These are phyloP conservation scores for Xerocomus spinulosus DNA, from an alignment of 768 basidiomycete genomes.

Conservation along the genomic window DNA sequence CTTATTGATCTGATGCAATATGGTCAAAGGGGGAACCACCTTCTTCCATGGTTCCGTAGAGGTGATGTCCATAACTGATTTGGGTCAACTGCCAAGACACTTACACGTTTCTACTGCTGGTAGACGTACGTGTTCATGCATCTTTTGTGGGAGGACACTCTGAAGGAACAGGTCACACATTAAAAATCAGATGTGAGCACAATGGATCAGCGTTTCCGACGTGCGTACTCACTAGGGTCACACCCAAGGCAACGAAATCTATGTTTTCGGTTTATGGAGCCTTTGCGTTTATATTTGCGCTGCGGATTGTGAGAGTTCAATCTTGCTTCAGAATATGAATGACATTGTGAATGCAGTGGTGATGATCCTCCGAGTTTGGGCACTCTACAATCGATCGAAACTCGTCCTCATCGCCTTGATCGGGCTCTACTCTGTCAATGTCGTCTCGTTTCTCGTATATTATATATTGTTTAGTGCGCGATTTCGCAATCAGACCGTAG, in stretches of 20 bases:
- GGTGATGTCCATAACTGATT: neutral
- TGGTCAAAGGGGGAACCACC: neutral
- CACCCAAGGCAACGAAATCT: neutral
- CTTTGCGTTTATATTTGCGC: neutral
- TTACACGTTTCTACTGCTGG: neutral
- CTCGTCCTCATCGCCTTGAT: neutral
- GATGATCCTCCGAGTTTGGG: conserved; percentile 2
- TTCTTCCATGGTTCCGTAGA: neutral
- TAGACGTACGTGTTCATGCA: neutral
- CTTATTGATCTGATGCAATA: neutral
- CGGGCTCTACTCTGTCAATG: neutral
- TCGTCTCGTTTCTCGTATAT: neutral
- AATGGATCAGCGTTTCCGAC: neutral
- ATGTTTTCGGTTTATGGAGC: neutral
- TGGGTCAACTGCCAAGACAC: neutral
- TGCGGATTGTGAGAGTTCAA: conserved; percentile 4
- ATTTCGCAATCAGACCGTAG: no score
- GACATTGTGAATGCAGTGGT: neutral
- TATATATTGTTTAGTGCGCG: no score
- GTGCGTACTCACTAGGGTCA: neutral
- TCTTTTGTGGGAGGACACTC: neutral
- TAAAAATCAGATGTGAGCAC: neutral
- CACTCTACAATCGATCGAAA: neutral
- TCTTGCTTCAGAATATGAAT: neutral
- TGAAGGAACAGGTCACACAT: neutral